Evolutionary conservation across 192 early-diverging fungal species (phyloP).

Genomic region (Mortierella antarctica): DNA sequence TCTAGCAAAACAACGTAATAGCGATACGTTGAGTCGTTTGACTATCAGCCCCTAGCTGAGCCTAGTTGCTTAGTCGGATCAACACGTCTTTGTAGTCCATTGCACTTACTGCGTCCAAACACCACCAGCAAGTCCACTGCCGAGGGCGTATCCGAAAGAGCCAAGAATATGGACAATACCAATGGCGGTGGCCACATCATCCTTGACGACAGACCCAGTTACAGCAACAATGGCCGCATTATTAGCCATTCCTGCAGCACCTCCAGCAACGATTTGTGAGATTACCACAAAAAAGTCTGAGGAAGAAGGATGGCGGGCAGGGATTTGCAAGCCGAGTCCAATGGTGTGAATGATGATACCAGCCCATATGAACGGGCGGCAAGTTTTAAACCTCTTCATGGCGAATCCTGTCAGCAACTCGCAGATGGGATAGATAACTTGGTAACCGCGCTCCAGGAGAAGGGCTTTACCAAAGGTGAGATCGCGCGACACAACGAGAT

Average conservation of each 20-base stretch:
- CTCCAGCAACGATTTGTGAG: slow-evolving; percentile 46
- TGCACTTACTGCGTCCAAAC: slow-evolving; percentile 48
- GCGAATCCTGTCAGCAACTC: slow-evolving; percentile 17
- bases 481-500: slow-evolving; percentile 34
- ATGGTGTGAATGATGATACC: slow-evolving; percentile 46
- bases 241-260: slow-evolving; percentile 47
- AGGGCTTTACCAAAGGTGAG: slow-evolving; percentile 4
- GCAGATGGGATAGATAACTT: slow-evolving; percentile 34
- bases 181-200: slow-evolving; percentile 34
- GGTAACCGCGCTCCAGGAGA: slow-evolving; percentile 40
- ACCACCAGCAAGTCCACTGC: slow-evolving; percentile 42
- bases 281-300: slow-evolving; percentile 37
- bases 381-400: slow-evolving; percentile 37
- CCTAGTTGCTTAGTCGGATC: too few species aligned
- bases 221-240: slow-evolving; percentile 40
- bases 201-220: slow-evolving; percentile 31
- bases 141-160: slow-evolving; percentile 39
- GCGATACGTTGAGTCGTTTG: too few species aligned
- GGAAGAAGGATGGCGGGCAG: slow-evolving; percentile 26
- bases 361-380: slow-evolving; percentile 41
- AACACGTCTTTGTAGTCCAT: too few species aligned
- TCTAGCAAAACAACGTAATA: too few species aligned
- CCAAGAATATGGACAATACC: slow-evolving; percentile 43
- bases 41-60: too few species aligned
- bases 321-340: slow-evolving; percentile 48